These are phyloP conservation scores for Tetrapyrgos nigripes DNA, from an alignment of 1,284 basidiomycete genomes.

Conservation along the genomic window DNA sequence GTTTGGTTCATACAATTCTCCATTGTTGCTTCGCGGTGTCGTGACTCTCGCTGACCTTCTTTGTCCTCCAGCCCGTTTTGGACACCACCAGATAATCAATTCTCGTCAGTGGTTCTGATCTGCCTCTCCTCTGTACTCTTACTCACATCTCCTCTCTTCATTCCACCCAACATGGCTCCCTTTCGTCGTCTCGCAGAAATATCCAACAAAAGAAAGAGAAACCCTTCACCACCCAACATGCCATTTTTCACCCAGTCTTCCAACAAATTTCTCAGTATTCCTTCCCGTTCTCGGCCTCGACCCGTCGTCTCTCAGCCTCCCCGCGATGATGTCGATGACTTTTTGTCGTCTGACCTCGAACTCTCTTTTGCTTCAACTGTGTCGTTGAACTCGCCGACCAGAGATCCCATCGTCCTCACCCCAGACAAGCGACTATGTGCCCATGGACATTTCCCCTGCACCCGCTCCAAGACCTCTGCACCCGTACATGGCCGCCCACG, in stretches of 20 bases:
- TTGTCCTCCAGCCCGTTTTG: slow-evolving; percentile 23
- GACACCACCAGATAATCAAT: slow-evolving; percentile 20
- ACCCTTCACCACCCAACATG: slow-evolving; percentile 47
- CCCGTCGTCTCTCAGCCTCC: slow-evolving; percentile 37
- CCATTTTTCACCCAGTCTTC: slow-evolving; percentile 50
- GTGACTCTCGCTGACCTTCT: slow-evolving; percentile 12
- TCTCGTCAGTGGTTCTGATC: background rate
- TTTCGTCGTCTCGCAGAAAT: slow-evolving; percentile 20
- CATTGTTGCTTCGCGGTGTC: slow-evolving; percentile 13
- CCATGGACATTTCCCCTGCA: slow-evolving; percentile 83
- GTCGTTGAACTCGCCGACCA: slow-evolving; percentile 74
- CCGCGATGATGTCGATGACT: slow-evolving; percentile 65
- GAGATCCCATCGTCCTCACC: slow-evolving; percentile 47
- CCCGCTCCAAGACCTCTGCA: slow-evolving; percentile 42
- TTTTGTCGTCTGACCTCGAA: slow-evolving; percentile 75
- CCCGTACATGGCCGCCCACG: slow-evolving; percentile 50
- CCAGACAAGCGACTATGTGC: slow-evolving; percentile 53
- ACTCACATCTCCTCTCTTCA: slow-evolving; percentile 1
- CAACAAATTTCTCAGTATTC: slow-evolving; percentile 57
- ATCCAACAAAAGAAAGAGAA: slow-evolving; percentile 54
- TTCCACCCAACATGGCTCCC: slow-evolving; percentile 34
- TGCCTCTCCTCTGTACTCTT: slow-evolving; percentile 1
- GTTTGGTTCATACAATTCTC: slow-evolving; percentile 7
- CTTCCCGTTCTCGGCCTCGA: slow-evolving; percentile 56
- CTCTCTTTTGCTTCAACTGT: slow-evolving; percentile 82